A percentile compares a stretch with the other conserved stretches of the same genome.
Evolutionary conservation across 768 basidiomycete species (phyloP).

Genomic region (Amanita muscaria): DNA sequence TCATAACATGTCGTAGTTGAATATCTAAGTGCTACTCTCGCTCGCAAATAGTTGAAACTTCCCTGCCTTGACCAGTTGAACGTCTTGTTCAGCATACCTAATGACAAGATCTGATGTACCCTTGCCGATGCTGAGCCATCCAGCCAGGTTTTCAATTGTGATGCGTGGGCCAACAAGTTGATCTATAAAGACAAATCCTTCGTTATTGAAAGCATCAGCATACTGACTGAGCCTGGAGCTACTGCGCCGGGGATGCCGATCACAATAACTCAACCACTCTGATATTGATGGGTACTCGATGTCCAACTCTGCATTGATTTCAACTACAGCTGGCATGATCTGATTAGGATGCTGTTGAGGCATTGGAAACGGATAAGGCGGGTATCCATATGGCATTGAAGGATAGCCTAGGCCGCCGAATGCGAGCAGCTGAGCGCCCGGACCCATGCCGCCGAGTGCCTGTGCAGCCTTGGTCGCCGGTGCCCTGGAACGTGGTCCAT

Average conservation of each 20-base stretch:
- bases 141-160: background rate
- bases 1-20: background rate
- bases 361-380: slow-evolving; percentile 3
- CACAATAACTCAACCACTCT: slow-evolving; percentile 7
- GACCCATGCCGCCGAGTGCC: background rate
- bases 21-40: background rate
- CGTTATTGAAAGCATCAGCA: slow-evolving; percentile 1
- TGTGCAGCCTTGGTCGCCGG: background rate
- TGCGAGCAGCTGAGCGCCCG: background rate
- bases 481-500: slow-evolving; percentile 2
- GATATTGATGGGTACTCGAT: background rate
- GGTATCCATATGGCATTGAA: slow-evolving; percentile 3
- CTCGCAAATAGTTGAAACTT: slow-evolving; percentile 3
- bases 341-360: background rate
- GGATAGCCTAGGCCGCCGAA: background rate
- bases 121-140: slow-evolving; percentile 4
- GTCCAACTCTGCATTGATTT: background rate
- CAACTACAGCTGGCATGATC: background rate
- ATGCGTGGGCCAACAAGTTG: slow-evolving; percentile 3
- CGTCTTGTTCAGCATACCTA: slow-evolving; percentile 5
- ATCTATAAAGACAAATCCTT: slow-evolving; percentile 6
- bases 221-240: slow-evolving; percentile 1
- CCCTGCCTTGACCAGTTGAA: background rate
- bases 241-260: slow-evolving; percentile 3
- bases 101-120: slow-evolving; percentile 5